These are phyloP conservation scores for Begonia peltatifolia DNA, from an alignment of 306 rosid genomes.

Conservation along the genomic window DNA sequence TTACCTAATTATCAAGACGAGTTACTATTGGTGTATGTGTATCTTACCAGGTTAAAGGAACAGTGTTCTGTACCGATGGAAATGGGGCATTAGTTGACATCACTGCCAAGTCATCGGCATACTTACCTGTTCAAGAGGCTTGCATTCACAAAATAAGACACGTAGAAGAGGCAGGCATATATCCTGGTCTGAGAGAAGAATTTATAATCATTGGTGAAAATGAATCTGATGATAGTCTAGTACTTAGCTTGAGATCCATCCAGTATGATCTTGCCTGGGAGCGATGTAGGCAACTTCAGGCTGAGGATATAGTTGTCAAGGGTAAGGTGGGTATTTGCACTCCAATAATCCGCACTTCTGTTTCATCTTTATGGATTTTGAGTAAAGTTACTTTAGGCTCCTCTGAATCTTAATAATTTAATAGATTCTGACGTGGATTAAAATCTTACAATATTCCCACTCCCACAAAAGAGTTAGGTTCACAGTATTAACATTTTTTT, in stretches of 20 bases:
- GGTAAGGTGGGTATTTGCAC: conserved; percentile 68
- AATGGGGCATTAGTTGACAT: conserved; percentile 81
- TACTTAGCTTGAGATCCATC: conserved; percentile 59
- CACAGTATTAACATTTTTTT: too few relatives aligned
- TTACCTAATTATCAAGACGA: background rate
- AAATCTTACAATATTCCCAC: too few relatives aligned
- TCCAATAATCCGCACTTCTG: background rate
- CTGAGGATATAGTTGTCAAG: conserved; percentile 93
- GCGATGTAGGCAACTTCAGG: conserved; percentile 87
- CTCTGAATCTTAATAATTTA: background rate
- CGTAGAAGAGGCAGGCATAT: conserved; percentile 70
- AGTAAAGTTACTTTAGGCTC: background rate
- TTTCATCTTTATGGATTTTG: background rate
- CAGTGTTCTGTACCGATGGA: conserved; percentile 47
- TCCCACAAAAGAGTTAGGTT: too few relatives aligned
- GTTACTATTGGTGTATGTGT: background rate
- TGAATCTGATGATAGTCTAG: conserved; percentile 61
- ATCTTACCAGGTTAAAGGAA: conserved; percentile 63
- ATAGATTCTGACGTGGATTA: too few relatives aligned
- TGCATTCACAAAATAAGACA: conserved; percentile 49
- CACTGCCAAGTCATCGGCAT: conserved; percentile 75
- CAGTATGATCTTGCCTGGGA: conserved; percentile 92
- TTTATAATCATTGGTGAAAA: conserved; percentile 76
- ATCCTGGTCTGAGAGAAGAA: conserved; percentile 63
- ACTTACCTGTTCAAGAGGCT: conserved; percentile 74